Evolutionary conservation across 345 rosid species (phyloP).

Genomic region (Eucalyptus decipiens): DNA sequence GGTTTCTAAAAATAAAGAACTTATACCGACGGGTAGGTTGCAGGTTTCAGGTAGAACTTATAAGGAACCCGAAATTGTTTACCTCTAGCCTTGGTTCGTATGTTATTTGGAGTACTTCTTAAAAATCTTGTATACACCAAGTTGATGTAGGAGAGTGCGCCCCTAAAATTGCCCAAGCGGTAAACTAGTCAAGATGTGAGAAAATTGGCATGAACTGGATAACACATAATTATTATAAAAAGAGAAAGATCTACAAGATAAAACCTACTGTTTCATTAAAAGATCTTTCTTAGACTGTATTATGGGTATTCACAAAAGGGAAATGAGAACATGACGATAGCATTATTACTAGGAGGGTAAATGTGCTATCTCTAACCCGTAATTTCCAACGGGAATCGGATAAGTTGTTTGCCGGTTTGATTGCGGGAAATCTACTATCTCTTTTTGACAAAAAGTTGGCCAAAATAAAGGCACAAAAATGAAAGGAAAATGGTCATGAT

Average conservation of each 20-base stretch:
- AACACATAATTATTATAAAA: background rate
- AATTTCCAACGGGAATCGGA: background rate
- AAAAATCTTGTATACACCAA: background rate
- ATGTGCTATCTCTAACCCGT: background rate
- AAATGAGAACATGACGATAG: background rate
- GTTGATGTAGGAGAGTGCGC: background rate
- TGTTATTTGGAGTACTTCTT: background rate
- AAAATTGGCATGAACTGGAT: background rate
- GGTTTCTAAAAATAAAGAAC: no score
- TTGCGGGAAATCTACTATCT: no score
- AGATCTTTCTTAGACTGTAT: background rate
- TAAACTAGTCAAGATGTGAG: background rate
- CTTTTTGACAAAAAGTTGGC: background rate
- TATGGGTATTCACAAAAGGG: background rate
- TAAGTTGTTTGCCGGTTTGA: background rate
- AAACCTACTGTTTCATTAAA: background rate
- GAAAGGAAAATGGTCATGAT: no score
- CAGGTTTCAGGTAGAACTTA: no score
- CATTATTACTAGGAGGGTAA: background rate
- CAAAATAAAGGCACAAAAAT: background rate
- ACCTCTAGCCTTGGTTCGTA: no score
- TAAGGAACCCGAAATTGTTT: accelerated
- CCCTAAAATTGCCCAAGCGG: background rate
- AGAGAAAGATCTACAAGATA: background rate
- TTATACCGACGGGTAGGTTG: no score